A percentile compares a stretch with the other conserved stretches of the same genome.
Conservation (phyloP, 768 basidiomycete species). For the Kwoniella bestiolae region DNA sequence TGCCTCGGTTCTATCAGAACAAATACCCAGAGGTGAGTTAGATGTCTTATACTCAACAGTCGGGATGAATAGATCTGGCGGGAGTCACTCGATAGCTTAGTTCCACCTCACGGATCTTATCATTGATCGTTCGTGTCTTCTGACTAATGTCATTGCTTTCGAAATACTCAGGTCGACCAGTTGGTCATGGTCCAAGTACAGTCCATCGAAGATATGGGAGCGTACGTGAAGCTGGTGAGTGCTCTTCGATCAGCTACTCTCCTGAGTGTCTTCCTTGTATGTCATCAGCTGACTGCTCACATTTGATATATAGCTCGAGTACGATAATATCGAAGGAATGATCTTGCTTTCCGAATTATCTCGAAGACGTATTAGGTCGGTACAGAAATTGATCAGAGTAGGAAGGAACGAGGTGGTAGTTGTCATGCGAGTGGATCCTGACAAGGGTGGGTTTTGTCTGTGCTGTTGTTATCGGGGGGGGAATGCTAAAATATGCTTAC, state of each 20-base stretch:
- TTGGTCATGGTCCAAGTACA: conserved; percentile 99
- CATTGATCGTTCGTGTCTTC: too few relatives aligned
- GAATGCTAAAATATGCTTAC: too few relatives aligned
- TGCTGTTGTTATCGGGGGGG: background rate
- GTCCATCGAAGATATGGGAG: conserved; percentile 99
- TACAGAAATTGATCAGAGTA: conserved; percentile 96
- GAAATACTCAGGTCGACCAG: conserved; percentile 97
- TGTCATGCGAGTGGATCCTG: conserved; percentile 96
- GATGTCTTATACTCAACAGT: background rate
- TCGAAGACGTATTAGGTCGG: conserved; percentile 90
- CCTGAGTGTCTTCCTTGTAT: background rate
- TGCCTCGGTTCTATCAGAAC: conserved; percentile 79
- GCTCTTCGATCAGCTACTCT: too few relatives aligned
- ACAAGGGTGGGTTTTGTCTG: conserved; percentile 74
- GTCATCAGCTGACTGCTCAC: background rate
- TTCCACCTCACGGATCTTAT: too few relatives aligned
- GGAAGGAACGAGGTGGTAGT: conserved; percentile 99
- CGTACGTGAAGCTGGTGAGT: conserved; percentile 94
- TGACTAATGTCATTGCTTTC: too few relatives aligned
- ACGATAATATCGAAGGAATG: conserved; percentile 99
- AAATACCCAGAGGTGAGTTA: conserved; percentile 69
- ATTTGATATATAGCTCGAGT: conserved; percentile 74
- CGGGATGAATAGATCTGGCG: too few relatives aligned
- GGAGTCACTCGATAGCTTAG: too few relatives aligned
- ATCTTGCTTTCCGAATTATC: conserved; percentile 98